These are phyloP conservation scores for Trifolium subterraneum DNA, from an alignment of 306 rosid genomes.

Conservation along the genomic window DNA sequence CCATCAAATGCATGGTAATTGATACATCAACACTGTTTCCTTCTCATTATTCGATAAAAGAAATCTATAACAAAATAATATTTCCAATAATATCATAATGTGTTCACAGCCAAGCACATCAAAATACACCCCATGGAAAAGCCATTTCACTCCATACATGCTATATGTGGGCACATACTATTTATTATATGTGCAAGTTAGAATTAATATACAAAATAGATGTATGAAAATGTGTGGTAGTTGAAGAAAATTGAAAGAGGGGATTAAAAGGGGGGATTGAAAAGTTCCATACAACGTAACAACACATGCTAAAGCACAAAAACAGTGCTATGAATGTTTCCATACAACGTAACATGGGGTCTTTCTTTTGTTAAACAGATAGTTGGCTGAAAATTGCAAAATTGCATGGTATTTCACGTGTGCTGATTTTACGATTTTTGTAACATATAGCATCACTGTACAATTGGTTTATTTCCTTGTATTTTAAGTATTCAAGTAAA, in stretches of 20 bases:
- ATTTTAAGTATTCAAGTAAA: constrained; percentile 21
- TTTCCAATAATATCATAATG: background rate
- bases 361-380: background rate
- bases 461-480: constrained; percentile 13
- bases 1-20: constrained; percentile 1
- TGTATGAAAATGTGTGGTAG: background rate
- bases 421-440: background rate
- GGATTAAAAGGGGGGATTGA: background rate
- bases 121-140: constrained; percentile 12
- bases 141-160: background rate
- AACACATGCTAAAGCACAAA: background rate
- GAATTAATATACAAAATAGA: background rate
- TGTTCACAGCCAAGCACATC: constrained; percentile 3
- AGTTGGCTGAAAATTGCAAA: background rate
- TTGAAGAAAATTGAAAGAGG: background rate
- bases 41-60: background rate
- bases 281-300: background rate
- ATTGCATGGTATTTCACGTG: background rate
- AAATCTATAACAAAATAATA: background rate
- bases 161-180: constrained; percentile 10
- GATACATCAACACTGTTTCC: background rate
- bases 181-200: background rate
- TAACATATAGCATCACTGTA: background rate
- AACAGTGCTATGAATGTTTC: background rate
- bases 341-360: background rate